phyloP scores from a whole-genome alignment of 108 stramenopile species.

The Cyclotella sp. region DNA sequence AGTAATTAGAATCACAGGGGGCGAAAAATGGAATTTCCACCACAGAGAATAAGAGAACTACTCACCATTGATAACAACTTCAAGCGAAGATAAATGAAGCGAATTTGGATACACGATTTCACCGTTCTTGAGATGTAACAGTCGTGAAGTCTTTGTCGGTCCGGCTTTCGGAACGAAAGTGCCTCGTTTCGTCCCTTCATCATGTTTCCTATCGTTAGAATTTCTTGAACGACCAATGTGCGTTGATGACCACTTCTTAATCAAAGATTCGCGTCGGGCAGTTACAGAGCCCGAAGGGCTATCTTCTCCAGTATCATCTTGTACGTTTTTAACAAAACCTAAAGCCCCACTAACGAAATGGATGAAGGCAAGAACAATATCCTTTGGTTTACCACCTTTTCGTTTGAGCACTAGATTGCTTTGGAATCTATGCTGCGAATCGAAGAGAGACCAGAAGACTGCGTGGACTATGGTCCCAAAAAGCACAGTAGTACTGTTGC shows the following conservation, averaged over 20 bases:
- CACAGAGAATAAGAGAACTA: neutral
- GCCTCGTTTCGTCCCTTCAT: neutral
- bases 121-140: neutral
- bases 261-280: neutral
- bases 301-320: neutral
- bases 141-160: neutral
- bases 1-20: too few relatives aligned
- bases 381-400: constrained; percentile 8
- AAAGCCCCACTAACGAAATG: neutral
- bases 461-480: constrained; percentile 19
- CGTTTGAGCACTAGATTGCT: constrained; percentile 31
- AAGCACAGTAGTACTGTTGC: constrained; percentile 29
- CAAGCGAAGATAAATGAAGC: constrained; percentile 1
- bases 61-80: neutral
- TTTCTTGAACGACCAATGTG: neutral
- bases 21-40: too few relatives aligned
- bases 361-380: neutral
- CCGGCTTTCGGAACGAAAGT: neutral
- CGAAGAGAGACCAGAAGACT: constrained; percentile 44
- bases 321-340: neutral
- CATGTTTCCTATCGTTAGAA: neutral
- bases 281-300: neutral
- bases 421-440: constrained; percentile 11
- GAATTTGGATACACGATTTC: constrained; percentile 1
- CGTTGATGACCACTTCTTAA: neutral